Percentiles rank a stretch among this genome's conserved stretches.
Conservation (phyloP, 495 filamentous ascomycete species). For the Baudoinia panamericana region DNA sequence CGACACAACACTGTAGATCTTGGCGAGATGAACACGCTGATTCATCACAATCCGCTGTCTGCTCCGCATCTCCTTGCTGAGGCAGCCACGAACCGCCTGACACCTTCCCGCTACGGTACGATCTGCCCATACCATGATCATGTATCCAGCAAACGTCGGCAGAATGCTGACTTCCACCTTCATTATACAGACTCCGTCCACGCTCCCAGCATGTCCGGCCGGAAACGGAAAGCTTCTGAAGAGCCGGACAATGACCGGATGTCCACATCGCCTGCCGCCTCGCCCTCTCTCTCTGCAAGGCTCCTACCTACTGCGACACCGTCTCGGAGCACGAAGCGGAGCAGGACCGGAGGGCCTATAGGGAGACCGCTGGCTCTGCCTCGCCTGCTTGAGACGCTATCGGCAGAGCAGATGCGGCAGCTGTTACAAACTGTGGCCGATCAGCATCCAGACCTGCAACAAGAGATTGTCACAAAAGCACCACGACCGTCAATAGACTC, state of each 20-base stretch:
- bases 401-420: conserved; percentile 63
- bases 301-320: conserved; percentile 40
- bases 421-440: conserved; percentile 81
- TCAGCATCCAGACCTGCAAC: conserved; percentile 65
- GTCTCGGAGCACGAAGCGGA: conserved; percentile 47
- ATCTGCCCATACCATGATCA: too few relatives aligned
- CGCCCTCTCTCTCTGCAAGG: conserved; percentile 57
- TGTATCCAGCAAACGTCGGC: too few relatives aligned
- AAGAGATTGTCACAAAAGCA: conserved; percentile 72
- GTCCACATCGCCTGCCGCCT: conserved; percentile 71
- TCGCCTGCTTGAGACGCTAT: conserved; percentile 80
- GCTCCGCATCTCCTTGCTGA: conserved; percentile 63
- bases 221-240: conserved; percentile 85
- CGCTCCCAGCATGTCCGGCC: conserved; percentile 34
- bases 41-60: conserved; percentile 47
- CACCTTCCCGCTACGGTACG: conserved; percentile 61
- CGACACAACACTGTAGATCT: too few relatives aligned
- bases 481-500: conserved; percentile 72
- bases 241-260: conserved; percentile 62
- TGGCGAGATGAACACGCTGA: conserved; percentile 50
- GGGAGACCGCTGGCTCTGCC: conserved; percentile 71
- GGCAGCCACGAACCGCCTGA: conserved; percentile 49
- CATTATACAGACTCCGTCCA: conserved; percentile 32
- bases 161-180: conserved; percentile 37
- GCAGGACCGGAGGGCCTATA: conserved; percentile 47